Evolutionary conservation across 2,329 filamentous ascomycete species (phyloP).

Genomic region (Trichoderma gracile): DNA sequence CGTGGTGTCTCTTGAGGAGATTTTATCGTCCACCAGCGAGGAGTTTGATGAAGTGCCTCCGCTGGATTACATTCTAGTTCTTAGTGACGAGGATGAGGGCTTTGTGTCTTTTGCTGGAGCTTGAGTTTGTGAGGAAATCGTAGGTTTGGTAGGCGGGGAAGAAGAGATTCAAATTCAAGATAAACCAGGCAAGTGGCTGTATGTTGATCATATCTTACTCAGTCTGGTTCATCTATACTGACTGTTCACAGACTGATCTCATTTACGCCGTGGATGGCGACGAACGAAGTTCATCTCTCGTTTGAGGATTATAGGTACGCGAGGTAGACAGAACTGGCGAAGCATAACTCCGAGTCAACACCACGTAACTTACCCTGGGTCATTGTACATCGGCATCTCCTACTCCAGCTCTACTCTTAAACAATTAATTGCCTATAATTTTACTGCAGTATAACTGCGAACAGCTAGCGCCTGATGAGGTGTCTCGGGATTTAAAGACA

Average conservation of each 20-base stretch:
- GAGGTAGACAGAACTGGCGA: not conserved
- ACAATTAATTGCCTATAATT: too few species aligned
- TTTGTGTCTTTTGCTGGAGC: not conserved
- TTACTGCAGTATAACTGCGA: too few species aligned
- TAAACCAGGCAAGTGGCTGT: not conserved
- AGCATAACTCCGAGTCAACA: not conserved
- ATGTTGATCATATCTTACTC: too few species aligned
- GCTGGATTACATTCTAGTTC: not conserved
- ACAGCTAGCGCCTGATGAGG: constrained; percentile 1
- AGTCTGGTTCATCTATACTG: not conserved
- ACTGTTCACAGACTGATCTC: not conserved
- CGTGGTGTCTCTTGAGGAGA: not conserved
- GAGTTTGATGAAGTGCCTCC: not conserved
- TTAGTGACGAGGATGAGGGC: not conserved
- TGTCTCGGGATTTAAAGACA: not conserved
- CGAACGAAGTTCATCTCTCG: not conserved
- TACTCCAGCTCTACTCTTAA: too few species aligned
- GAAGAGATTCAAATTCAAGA: not conserved
- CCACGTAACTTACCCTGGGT: too few species aligned
- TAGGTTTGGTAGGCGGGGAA: not conserved
- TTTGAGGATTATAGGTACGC: not conserved
- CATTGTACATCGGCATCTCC: too few species aligned
- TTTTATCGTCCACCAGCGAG: not conserved
- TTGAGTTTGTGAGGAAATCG: not conserved
- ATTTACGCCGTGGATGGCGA: not conserved